phyloP scores from a whole-genome alignment of 2,329 filamentous ascomycete genomes.

The Trichoderma semiorbis region DNA sequence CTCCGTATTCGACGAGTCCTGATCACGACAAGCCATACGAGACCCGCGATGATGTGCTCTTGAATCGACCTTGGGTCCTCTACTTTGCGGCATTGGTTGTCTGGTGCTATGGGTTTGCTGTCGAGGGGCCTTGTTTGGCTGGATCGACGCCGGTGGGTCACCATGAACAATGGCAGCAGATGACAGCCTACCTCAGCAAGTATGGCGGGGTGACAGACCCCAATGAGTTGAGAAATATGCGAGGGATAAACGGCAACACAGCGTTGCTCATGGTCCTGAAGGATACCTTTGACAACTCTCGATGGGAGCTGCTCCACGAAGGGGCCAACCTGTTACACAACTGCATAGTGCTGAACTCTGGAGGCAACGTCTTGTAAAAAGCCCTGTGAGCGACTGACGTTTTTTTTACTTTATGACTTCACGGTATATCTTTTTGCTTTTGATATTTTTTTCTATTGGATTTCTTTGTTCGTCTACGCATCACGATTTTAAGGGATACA shows the following conservation, averaged over 20 bases:
- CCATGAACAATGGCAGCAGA: conserved; percentile 68
- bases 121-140: conserved; percentile 71
- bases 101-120: conserved; percentile 90
- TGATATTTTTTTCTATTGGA: neutral
- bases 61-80: conserved; percentile 92
- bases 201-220: conserved; percentile 71
- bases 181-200: conserved; percentile 72
- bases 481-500: neutral
- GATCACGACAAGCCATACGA: conserved; percentile 60
- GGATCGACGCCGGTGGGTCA: conserved; percentile 52
- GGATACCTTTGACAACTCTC: conserved; percentile 74
- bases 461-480: neutral
- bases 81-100: conserved; percentile 91
- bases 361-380: conserved; percentile 28
- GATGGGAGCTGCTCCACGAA: conserved; percentile 91
- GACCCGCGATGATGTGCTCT: conserved; percentile 80
- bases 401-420: neutral
- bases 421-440: neutral
- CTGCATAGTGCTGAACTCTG: conserved; percentile 58
- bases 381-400: neutral
- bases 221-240: conserved; percentile 69
- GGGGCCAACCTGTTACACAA: conserved; percentile 76
- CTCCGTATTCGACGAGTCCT: conserved; percentile 38
- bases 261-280: conserved; percentile 78
- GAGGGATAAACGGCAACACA: conserved; percentile 77